Conservation (phyloP, 129 eudicot genomes). For the Ambrosia artemisiifolia region DNA sequence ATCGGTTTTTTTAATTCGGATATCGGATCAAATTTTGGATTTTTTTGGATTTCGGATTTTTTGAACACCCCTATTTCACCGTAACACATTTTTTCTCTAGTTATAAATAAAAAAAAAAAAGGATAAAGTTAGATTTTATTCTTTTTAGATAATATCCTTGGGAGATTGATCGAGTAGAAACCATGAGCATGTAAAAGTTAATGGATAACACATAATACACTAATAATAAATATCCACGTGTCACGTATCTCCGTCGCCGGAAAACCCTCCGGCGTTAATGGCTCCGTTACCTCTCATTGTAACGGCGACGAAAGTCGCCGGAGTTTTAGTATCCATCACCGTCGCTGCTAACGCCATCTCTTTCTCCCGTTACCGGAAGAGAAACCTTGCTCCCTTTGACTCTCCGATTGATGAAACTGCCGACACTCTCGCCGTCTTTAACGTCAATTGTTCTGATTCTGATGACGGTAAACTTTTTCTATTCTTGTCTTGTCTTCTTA, state of each 20-base stretch:
- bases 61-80: too few relatives aligned
- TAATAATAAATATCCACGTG: conserved; percentile 18
- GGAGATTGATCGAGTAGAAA: not conserved
- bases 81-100: too few relatives aligned
- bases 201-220: not conserved
- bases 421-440: conserved; percentile 71
- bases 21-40: too few relatives aligned
- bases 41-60: too few relatives aligned
- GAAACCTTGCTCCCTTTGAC: conserved; percentile 54
- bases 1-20: too few relatives aligned
- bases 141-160: not conserved
- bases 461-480: conserved; percentile 14
- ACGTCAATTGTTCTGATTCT: conserved; percentile 45
- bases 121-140: too few relatives aligned
- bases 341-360: conserved; percentile 86
- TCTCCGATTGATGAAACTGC: conserved; percentile 83
- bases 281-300: conserved; percentile 45
- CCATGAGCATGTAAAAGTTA: conserved; percentile 6
- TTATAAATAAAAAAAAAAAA: too few relatives aligned
- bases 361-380: conserved; percentile 63
- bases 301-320: conserved; percentile 94
- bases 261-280: conserved; percentile 30
- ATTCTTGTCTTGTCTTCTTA: not conserved
- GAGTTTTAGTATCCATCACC: conserved; percentile 55
- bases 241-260: conserved; percentile 11